Conservation (phyloP, 2,329 filamentous ascomycete genomes). For the Nemania bipapillata region DNA sequence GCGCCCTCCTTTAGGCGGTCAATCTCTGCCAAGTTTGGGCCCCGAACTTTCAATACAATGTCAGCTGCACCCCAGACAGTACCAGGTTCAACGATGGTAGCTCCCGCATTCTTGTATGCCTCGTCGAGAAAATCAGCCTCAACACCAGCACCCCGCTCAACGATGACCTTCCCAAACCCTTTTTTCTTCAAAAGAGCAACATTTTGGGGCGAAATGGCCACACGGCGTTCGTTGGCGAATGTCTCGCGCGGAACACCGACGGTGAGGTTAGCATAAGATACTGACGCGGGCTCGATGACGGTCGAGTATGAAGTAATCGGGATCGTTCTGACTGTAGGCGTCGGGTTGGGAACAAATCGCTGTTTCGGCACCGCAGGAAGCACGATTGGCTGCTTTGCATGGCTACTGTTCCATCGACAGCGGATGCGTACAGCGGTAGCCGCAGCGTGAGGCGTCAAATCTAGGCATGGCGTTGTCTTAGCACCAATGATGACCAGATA, state of each 20-base stretch:
- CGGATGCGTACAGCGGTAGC: slow-evolving; percentile 36
- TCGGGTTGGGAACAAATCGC: slow-evolving; percentile 35
- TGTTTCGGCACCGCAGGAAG: slow-evolving; percentile 46
- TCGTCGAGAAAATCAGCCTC: slow-evolving; percentile 81
- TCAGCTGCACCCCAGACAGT: slow-evolving; percentile 79
- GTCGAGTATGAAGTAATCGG: slow-evolving; percentile 49
- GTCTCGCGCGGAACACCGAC: slow-evolving; percentile 84
- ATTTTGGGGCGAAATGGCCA: slow-evolving; percentile 86
- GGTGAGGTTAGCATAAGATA: slow-evolving; percentile 76
- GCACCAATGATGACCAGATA: slow-evolving; percentile 37
- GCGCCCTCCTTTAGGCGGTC: slow-evolving; percentile 73
- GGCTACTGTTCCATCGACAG: slow-evolving; percentile 48
- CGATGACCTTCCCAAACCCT: slow-evolving; percentile 78
- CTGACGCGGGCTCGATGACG: slow-evolving; percentile 56
- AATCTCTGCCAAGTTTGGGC: slow-evolving; percentile 76
- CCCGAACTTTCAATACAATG: slow-evolving; percentile 85
- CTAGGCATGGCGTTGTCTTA: slow-evolving; percentile 45
- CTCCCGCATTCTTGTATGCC: slow-evolving; percentile 81
- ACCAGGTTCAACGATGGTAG: slow-evolving; percentile 75
- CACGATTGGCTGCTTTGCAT: slow-evolving; percentile 47
- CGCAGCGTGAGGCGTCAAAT: slow-evolving; percentile 40
- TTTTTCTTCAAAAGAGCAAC: slow-evolving; percentile 85
- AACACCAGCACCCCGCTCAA: slow-evolving; percentile 83
- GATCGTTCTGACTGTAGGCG: slow-evolving; percentile 42
- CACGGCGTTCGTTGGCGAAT: slow-evolving; percentile 81